These are phyloP conservation scores for Populus pruinosa DNA, from an alignment of 345 rosid genomes.

Conservation along the genomic window DNA sequence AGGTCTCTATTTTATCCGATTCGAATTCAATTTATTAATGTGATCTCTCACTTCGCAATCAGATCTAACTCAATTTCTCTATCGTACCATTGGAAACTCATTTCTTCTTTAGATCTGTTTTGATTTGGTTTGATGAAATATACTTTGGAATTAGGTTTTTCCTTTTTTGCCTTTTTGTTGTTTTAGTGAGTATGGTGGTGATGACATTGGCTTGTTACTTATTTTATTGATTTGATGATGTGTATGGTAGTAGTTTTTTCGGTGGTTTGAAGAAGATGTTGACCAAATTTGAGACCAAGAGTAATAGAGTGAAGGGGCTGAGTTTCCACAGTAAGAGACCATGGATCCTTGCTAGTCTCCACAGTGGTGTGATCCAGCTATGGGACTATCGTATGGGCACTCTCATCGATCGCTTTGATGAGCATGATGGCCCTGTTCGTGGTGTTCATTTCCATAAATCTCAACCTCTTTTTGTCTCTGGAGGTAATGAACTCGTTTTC, in stretches of 20 bases:
- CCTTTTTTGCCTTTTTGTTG: background rate
- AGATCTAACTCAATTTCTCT: background rate
- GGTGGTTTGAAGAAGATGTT: slow-evolving; percentile 46
- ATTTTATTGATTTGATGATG: background rate
- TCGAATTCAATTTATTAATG: background rate
- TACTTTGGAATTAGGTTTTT: background rate
- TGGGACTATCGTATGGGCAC: slow-evolving; percentile 99
- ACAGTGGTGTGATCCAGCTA: slow-evolving; percentile 97
- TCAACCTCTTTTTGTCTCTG: slow-evolving; percentile 91
- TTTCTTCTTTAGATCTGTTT: background rate
- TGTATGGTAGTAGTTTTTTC: background rate
- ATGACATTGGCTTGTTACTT: background rate
- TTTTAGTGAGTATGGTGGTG: background rate
- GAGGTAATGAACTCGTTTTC: slow-evolving; percentile 44
- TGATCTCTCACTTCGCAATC: background rate
- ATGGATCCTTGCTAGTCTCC: slow-evolving; percentile 98
- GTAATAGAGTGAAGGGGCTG: slow-evolving; percentile 94
- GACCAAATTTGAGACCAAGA: slow-evolving; percentile 98
- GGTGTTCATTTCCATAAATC: slow-evolving; percentile 94
- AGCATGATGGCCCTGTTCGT: slow-evolving; percentile 99
- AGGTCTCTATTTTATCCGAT: background rate
- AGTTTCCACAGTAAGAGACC: slow-evolving; percentile 95
- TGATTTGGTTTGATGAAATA: background rate
- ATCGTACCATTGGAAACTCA: no score
- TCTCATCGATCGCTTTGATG: slow-evolving; percentile 85